Conservation (phyloP, 2,329 filamentous ascomycete genomes). For the Fusarium mexicanum region DNA sequence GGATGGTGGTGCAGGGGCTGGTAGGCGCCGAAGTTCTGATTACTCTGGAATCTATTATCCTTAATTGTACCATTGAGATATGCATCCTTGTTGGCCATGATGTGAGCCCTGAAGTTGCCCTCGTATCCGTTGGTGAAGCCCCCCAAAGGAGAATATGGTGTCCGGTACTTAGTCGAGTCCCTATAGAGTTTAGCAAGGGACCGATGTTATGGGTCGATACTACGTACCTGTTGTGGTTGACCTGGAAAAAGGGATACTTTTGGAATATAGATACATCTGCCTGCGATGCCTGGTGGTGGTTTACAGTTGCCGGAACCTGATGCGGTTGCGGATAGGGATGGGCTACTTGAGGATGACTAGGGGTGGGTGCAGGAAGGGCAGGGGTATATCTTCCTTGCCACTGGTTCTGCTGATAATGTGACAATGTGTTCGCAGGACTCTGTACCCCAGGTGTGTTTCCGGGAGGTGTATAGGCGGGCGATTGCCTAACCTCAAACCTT, state of each 20-base stretch:
- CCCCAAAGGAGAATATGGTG: constrained; percentile 65
- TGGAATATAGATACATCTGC: constrained; percentile 56
- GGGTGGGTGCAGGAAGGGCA: neutral
- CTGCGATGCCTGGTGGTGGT: constrained; percentile 18
- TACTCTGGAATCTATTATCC: neutral
- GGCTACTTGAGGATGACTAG: neutral
- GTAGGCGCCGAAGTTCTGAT: neutral
- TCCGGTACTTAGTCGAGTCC: constrained; percentile 65
- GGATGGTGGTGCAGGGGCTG: neutral
- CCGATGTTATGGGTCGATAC: neutral
- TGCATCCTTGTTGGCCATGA: constrained; percentile 50
- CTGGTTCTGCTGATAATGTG: constrained; percentile 17
- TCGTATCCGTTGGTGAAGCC: constrained; percentile 72
- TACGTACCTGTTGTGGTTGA: constrained; percentile 66
- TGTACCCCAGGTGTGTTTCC: neutral
- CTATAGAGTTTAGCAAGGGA: constrained; percentile 46
- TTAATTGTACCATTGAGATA: constrained; percentile 42
- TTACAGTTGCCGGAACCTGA: constrained; percentile 3
- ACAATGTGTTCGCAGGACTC: neutral
- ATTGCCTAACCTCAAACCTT: constrained; percentile 37
- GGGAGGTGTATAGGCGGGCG: constrained; percentile 20
- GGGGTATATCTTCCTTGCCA: constrained; percentile 7
- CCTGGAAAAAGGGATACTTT: constrained; percentile 68
- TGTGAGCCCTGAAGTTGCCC: constrained; percentile 58
- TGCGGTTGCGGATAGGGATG: neutral